Base-by-base conservation (phyloP, 495 filamentous ascomycete species). In the Penicillium verhagenii region DNA sequence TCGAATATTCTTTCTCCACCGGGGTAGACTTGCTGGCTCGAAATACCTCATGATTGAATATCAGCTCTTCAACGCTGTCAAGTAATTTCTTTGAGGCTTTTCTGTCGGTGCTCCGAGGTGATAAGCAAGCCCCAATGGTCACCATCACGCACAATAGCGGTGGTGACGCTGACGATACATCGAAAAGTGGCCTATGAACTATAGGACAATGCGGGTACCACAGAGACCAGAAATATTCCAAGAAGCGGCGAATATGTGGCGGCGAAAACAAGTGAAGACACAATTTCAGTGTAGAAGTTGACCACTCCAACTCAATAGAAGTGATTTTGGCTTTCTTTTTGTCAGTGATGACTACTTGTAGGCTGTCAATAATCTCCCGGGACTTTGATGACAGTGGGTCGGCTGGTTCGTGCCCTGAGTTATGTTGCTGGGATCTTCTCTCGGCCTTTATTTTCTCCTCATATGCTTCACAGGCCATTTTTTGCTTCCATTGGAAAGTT, bases 401-500 rank as follows among this genome's bases (percentile, higher is more conserved):
- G 25, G 13, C 14, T 14, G 33, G 13, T 10, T 31, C 6, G 6
- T 35, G 33, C 14, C 11, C 13, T 11, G 6, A 20, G 31, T 7
- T 21, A 18, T 21, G 2, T 11, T 31, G 11, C 14, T 11, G 10
- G 5, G 4, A 16, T 23, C 25, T 24, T 7, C 14, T 56, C 4
- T 37, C 9, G 7, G 7, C 10, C 2, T 14, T 28, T 31, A 16
- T 23, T 6, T 33, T 23, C 33, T 18, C 13, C 2, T 61, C 47
- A 18, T 57, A 50, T 23, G 54, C 58, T 31, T 57, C 44, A 1
- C 35, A 28, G 14, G 42, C 37, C 9, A 63, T 45, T 20, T 57
- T 56, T 33, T 68, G 66, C 10, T 58, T 50, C 24, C 53, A 40
- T 21, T 51, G 42, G 7, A 68, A 57, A 1, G 63, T 58, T 20